Base-by-base conservation (phyloP, 768 basidiomycete species). In the Xerocomellus amylosporus region DNA sequence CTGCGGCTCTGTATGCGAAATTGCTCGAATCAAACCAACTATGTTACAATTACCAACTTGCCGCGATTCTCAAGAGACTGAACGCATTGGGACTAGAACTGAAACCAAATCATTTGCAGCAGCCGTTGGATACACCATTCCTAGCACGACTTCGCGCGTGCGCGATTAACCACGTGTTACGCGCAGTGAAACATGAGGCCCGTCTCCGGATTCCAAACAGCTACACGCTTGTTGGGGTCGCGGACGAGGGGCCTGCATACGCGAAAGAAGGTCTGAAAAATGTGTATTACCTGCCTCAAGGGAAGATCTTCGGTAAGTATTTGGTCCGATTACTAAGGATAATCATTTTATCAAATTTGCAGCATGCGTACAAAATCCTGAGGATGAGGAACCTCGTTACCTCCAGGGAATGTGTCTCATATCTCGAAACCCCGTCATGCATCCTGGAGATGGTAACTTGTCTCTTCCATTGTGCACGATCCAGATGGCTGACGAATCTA, bases 241-340 rank as follows among this genome's bases (percentile, higher is more conserved):
- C 89, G 4, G 92, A 94, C 61, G 89, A 93, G 69, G 89, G 89
- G 0, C 82, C 85, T 0, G 81, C 84, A 0, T 88, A 89, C 57
- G 65, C 64, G 40, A 49, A 66, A 8, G 71, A 67, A n/a, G 84
- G 84, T 1, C 63, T 71, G 49, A 63, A 78, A 36, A 77, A 86
- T 56, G 79, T 87, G 2, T 86, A 75, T 63, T 73, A 65, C 33
- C 70, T 92, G 14, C 67, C 70, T 6, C 76, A 78, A 55, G 82
- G 79, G 1, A 73, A 87, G 58, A 84, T 93, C 4, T 92, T 83
- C 56, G 88, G 89, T 87, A 59, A 42, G 77, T 63, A 8, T 19
- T 39, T 43, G 28, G 4, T 33, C 24, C 6, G 7, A 38, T 43
- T 14, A 19, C 22, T 26, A 33, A 43, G 13, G 17, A 31, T 15